phyloP scores from a whole-genome alignment of 129 eudicot species.

The Gnaphalium uliginosum region DNA sequence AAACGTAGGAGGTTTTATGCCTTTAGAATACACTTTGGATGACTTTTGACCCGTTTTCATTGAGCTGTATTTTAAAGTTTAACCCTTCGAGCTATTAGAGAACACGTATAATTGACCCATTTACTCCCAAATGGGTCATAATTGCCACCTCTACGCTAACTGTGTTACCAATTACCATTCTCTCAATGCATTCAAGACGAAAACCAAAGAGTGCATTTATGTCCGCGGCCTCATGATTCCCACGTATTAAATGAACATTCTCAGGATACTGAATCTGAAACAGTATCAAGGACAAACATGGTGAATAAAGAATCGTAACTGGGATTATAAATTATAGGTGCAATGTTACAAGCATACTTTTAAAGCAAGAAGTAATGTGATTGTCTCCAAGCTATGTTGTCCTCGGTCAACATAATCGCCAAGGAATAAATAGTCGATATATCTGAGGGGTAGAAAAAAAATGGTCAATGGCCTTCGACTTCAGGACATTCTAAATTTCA shows the following conservation, averaged over 20 bases:
- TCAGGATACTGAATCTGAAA: conserved; percentile 92
- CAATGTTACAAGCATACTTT: conserved; percentile 57
- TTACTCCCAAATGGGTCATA: conserved; percentile 10
- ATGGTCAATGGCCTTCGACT: background rate
- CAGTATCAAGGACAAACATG: background rate
- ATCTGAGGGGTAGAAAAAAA: conserved; percentile 51
- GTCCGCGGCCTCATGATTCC: conserved; percentile 99
- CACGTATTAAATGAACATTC: conserved; percentile 93
- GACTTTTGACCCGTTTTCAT: conserved; percentile 4
- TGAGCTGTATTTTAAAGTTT: background rate
- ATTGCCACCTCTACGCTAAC: background rate
- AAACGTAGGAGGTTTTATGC: background rate
- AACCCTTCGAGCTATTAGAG: background rate
- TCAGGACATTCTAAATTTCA: conserved; percentile 15
- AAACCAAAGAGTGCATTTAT: conserved; percentile 43
- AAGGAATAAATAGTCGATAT: conserved; percentile 88
- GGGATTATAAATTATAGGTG: background rate
- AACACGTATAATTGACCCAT: background rate
- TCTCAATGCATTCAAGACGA: conserved; percentile 97
- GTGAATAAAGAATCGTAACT: conserved; percentile 8
- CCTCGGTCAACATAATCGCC: conserved; percentile 99
- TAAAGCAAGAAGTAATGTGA: conserved; percentile 83
- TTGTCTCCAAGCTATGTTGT: conserved; percentile 98
- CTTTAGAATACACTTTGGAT: background rate
- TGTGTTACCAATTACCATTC: conserved; percentile 71